Base-by-base conservation (phyloP, 2,329 filamentous ascomycete species). In the Exophiala dermatitidis region DNA sequence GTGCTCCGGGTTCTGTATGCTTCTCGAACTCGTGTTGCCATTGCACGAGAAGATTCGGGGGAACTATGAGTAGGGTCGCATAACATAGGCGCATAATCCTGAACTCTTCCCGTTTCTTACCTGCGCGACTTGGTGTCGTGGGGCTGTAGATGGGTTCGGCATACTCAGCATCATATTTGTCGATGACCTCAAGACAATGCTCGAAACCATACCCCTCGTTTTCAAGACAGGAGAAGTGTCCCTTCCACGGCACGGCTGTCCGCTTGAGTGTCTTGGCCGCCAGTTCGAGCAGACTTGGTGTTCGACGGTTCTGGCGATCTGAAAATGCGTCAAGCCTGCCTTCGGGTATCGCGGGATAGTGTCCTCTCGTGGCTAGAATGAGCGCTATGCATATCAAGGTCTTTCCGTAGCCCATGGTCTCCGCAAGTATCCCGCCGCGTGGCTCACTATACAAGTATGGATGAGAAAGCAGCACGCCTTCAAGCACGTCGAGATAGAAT, bases 341-440 rank as follows among this genome's bases (percentile, higher is more conserved):
- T 2, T 82, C 76, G 1, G 90, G 85, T 2, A 85, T 78, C 12
- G 75, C 71, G 3, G 88, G 80, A 7, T 83, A 78, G 57, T 90
- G 79, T 32, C 83, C 75, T 62, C 80, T 82, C 0, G 88, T 95
- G 2, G 88, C 84, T 29, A 94, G 73, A 37, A 96, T 83, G 1
- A 89, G 71, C 4, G 85, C 77, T 12, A 97, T 71, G 59, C 86
- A 91, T 7, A 96, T 95, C 29, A 96, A 71, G 0, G 91, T 96
- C 72, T 96, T 97, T 0, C 91, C 90, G 44, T 74, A 72, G 31
- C 77, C 77, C 73, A 76, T 76, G 10, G 72, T 73, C 51, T 74
- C 72, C 6, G 72, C 71, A 28, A 75, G 67, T 29, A 75, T 72
- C 2, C 71, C 91, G 33, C 90, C 90, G 53, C 78, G 77, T 3